Conservation (phyloP, 345 rosid species). For the Eucalyptus albens region DNA sequence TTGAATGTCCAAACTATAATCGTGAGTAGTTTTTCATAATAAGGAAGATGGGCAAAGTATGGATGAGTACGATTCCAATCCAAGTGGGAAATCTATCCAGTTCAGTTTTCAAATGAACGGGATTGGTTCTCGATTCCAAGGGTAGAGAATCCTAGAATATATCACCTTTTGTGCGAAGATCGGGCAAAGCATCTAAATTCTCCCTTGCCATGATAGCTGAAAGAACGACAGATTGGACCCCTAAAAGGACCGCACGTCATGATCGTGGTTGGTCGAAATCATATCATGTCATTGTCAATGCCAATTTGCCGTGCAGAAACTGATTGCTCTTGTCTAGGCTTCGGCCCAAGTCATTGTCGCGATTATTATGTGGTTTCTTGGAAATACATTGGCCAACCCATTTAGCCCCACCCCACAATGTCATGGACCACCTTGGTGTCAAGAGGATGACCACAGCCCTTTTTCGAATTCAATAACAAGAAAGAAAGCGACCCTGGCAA, state of each 20-base stretch:
- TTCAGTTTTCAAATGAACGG: too few relatives aligned
- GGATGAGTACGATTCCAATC: not conserved
- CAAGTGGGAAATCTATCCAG: not conserved
- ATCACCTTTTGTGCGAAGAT: not conserved
- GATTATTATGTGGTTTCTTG: not conserved
- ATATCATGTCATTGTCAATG: not conserved
- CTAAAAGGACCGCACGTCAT: not conserved
- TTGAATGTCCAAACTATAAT: not conserved
- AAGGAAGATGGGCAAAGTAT: not conserved
- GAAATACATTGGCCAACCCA: not conserved
- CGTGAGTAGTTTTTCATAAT: not conserved
- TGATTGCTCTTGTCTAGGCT: not conserved
- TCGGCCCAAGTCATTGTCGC: not conserved
- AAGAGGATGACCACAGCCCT: not conserved
- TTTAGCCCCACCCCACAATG: not conserved
- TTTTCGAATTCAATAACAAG: not conserved
- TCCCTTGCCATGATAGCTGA: not conserved
- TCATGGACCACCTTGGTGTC: not conserved
- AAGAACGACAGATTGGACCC: not conserved
- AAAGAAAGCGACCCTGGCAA: not conserved
- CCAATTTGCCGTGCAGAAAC: not conserved
- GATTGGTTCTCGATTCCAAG: too few relatives aligned
- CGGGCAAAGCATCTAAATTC: not conserved
- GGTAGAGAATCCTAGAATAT: not conserved
- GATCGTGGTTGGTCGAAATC: not conserved